Base-by-base conservation (phyloP, 441 rosid genomes). In the Geranium incanum region DNA sequence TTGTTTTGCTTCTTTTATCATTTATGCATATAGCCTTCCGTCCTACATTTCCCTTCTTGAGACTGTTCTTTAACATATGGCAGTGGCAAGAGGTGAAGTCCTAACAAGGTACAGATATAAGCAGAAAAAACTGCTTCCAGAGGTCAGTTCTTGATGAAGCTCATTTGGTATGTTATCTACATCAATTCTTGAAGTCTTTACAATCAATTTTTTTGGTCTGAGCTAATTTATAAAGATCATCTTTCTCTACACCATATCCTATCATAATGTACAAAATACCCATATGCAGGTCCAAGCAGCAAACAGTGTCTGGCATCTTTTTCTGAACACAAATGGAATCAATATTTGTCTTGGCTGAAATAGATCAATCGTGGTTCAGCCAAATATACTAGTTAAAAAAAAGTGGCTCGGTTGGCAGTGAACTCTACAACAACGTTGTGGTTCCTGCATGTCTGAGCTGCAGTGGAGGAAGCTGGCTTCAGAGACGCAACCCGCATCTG, bases 151-250 rank as follows among this genome's bases (percentile, higher is more conserved):
- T 19, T 59, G 65, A 16, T 19, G 33, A 43, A 13, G 57, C 82
- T 75, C 68, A 87, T 88, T 84, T 69, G 91, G 88, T 70, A 83
- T 78, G 69, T 74, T 80, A 75, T 87, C 84, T 8, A 85, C 16
- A 77, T 87, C 95, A 36, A 88, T 77, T 74, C 93, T 85, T 85
- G 85, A 68, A 57, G 88, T 77, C 76, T 88, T 89, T 68, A 88
- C 91, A 28, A 88, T 91, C 75, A 2, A 88, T 82, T 79, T 89
- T 88, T 83, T 85, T 85, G 83, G 81, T 85, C 66, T 85, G 89
- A 5, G 91, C 78, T 74, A 85, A 88, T 81, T 85, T 84, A 75
- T 81, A 82, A 70, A 84, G 83, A 78, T 85, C 89, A 8, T 76
- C 85, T 23, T 59, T 69, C 4, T 71, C 57, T 48, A 81, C 82